These are phyloP conservation scores for Crithidia mellificae DNA, from an alignment of 208 protist species.

Conservation along the genomic window DNA sequence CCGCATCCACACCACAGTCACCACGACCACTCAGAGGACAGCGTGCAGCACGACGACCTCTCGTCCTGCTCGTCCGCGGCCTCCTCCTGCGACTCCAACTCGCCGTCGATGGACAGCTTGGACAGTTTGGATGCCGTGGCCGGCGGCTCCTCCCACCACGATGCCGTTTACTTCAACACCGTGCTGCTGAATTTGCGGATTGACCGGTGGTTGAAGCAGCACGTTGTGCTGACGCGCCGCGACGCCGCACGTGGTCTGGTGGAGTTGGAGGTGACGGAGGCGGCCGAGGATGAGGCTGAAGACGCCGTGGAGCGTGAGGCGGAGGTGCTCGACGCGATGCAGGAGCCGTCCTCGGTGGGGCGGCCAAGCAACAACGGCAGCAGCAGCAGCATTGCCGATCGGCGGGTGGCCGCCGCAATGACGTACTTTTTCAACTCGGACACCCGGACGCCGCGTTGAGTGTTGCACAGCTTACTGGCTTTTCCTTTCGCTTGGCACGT, in stretches of 20 bases:
- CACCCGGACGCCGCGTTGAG: constrained; percentile 3
- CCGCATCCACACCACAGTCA: background rate
- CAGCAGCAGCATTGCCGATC: background rate
- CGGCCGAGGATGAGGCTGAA: constrained; percentile 8
- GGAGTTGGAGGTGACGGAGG: constrained; percentile 16
- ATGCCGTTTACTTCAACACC: constrained; percentile 23
- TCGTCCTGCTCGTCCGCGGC: background rate
- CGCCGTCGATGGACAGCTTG: constrained; percentile 10
- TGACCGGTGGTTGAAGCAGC: constrained; percentile 12
- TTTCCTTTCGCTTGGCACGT: no score
- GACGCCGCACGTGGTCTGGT: constrained; percentile 12
- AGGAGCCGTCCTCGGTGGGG: background rate
- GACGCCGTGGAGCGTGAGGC: constrained; percentile 2
- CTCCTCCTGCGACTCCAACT: background rate
- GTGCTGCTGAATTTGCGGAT: constrained; percentile 17
- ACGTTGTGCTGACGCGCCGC: constrained; percentile 12
- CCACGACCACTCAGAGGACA: background rate
- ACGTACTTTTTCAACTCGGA: constrained; percentile 21
- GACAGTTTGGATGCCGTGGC: background rate
- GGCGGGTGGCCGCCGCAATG: constrained; percentile 1
- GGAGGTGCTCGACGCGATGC: background rate
- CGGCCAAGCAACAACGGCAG: background rate
- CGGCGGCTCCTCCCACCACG: background rate
- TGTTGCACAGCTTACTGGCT: background rate
- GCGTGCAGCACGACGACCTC: background rate